Evolutionary conservation across 805 yeast genomes (phyloP), one percentile per base, ranked within the genome.

Genomic region (Peterozyma toletana): DNA sequence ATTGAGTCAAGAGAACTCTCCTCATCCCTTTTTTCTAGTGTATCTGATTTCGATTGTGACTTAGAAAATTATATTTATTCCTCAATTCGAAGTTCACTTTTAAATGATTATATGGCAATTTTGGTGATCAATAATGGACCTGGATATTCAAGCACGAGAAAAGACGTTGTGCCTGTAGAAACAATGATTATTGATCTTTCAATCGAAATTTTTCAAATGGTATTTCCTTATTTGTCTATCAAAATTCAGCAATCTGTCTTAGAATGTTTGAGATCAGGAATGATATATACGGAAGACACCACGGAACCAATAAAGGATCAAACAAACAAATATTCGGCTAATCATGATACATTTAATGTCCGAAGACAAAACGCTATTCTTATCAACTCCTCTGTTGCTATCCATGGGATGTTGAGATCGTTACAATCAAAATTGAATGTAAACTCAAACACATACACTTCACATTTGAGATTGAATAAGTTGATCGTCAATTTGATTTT

Each of bases 231-330:
- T 46, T 73, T 91, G 51, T 78, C 90, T 7, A 63, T 77, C 4
- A 86, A 87, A 48, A 84, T 93, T 42, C 97, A 91, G 55, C 81
- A 83, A 46, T 88, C 97, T 1, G 70, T 93, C n/a, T 61, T 93
- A 16, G 97, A 91, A 54, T 86, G 81, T 43, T 62, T 93, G 48
- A 73, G 89, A 50, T 67, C 82, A 3, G 35, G 43, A n/a, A 36
- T 3, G 68, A 73, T 14, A 48, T 82, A 33, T 65, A 75, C 39
- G 67, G 77, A 29, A 62, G 70, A 30, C 53, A 63, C 50, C 37
- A 58, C 49, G 41, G 41, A 49, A 35, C 44, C 43, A 36, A 49
- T 50, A n/a, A 37, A 35, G 6, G 47, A 43, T 5, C 14, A 39
- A 9, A 35, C 40, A 11, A 48, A 43, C 27, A 47, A 40, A 33